Conservation (phyloP, 441 rosid genomes). For the Breynia disticha region DNA sequence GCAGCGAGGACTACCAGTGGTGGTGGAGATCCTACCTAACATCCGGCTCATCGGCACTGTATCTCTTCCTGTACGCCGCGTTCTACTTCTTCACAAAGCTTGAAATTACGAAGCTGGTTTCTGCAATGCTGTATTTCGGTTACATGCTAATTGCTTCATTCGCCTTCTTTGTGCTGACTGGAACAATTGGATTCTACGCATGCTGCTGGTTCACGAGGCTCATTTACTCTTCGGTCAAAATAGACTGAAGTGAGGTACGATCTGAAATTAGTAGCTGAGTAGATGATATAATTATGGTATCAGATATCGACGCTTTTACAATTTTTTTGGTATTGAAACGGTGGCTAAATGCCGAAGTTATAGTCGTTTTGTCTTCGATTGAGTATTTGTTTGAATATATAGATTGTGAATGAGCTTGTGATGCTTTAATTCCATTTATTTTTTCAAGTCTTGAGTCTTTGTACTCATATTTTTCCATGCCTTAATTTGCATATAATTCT, state of each 20-base stretch:
- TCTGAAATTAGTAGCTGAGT: slow-evolving; percentile 13
- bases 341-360: slow-evolving; percentile 9
- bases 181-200: slow-evolving; percentile 82
- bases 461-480: too few relatives aligned
- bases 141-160: slow-evolving; percentile 83
- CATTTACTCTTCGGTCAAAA: slow-evolving; percentile 88
- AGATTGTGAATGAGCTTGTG: slow-evolving; percentile 12
- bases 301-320: slow-evolving; percentile 25
- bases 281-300: slow-evolving; percentile 23
- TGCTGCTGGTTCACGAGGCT: slow-evolving; percentile 97
- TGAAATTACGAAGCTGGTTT: slow-evolving; percentile 75
- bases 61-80: slow-evolving; percentile 76
- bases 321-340: slow-evolving; percentile 21
- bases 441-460: too few relatives aligned
- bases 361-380: slow-evolving; percentile 12
- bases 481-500: too few relatives aligned
- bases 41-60: slow-evolving; percentile 82
- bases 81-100: slow-evolving; percentile 97
- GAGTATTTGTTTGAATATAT: slow-evolving; percentile 13
- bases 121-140: slow-evolving; percentile 74
- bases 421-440: neutral
- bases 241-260: slow-evolving; percentile 41
- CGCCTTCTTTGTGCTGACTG: slow-evolving; percentile 75
- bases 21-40: slow-evolving; percentile 98
- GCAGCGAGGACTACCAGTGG: slow-evolving; percentile 95